Evolutionary conservation across 495 filamentous ascomycete species (phyloP), one percentile per base, ranked within the genome.

Genomic region (Penicillium nucicola): DNA sequence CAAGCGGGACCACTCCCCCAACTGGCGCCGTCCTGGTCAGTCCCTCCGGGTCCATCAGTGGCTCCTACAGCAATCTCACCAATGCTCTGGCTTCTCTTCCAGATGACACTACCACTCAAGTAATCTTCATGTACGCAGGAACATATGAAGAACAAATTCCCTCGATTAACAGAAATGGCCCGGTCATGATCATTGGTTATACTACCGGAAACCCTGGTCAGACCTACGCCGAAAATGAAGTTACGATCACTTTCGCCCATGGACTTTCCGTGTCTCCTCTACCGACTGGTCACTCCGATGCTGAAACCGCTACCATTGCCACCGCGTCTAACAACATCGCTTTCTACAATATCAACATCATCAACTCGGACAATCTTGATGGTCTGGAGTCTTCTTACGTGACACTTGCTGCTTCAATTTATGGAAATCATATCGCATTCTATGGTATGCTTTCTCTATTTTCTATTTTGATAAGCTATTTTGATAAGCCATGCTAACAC

Each of bases 301-400:
- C 50, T n/a, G 50, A 53, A n/a, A 53, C 50, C 17, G 50, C 50
- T 2, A 53, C 50, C 34, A 19, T 53, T 9, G n/a, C 50, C 8
- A 53, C 50, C 3, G 50, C 43, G 17, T 53, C 50, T 6, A 53
- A 43, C 37, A 41, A 47, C 14, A 53, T 53, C 18, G 50, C 50
- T 13, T 53, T 53, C 19, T 53, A 53, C 36, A 53, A 53, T 22
- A 19, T 53, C 2, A 48, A 53, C 37, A 53, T 53, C 37, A 36
- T 53, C 36, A 53, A 53, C 28, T 47, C 50, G 12, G 50, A 53
- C 11, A 53, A 53, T 19, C 50, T 53, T 38, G 49, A 52, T 33
- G 49, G 49, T 8, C 38, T 19, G 9, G 41, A 52, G 19, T 52
- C 49, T 7, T 45, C 41, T 8, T 52, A 52, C 13, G 49, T 52